Conservation (phyloP, 169 alveolate species). For the Babesia ovata region DNA sequence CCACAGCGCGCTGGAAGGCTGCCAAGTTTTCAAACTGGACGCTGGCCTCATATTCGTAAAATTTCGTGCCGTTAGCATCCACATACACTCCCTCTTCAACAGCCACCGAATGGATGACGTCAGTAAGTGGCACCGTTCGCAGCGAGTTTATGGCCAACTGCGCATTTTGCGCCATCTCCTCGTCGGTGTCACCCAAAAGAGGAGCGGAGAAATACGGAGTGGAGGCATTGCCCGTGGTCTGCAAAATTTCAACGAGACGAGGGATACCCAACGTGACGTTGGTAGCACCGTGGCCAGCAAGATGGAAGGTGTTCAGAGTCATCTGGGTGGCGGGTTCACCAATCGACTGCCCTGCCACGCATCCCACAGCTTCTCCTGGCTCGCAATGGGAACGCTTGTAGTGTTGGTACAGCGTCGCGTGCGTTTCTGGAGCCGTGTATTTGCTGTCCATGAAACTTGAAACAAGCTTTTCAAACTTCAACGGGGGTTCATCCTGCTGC, state of each 20-base stretch:
- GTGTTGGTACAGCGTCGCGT: conserved; percentile 48
- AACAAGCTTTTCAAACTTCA: conserved; percentile 32
- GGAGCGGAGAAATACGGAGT: conserved; percentile 79
- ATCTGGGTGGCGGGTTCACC: conserved; percentile 99
- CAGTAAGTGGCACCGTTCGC: conserved; percentile 82
- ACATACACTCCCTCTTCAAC: conserved; percentile 60
- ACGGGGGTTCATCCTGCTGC: conserved; percentile 42
- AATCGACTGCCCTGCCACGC: conserved; percentile 96
- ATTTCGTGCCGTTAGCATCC: conserved; percentile 38
- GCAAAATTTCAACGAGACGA: conserved; percentile 95
- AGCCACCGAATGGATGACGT: conserved; percentile 82
- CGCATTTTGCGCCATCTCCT: conserved; percentile 78
- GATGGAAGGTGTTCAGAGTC: conserved; percentile 99
- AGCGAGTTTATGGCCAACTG: conserved; percentile 84
- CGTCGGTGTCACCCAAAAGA: conserved; percentile 49
- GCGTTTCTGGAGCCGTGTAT: conserved; percentile 5
- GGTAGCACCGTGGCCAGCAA: conserved; percentile 99
- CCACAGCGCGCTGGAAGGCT: conserved; percentile 73
- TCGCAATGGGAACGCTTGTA: conserved; percentile 64
- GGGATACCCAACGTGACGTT: conserved; percentile 99
- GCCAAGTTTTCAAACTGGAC: conserved; percentile 84
- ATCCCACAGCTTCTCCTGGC: conserved; percentile 99
- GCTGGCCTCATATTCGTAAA: conserved; percentile 84
- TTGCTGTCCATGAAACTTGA: background rate
- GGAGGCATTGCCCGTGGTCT: conserved; percentile 78